These are phyloP conservation scores for Teratosphaeria zuluensis DNA, from an alignment of 2,329 filamentous ascomycete genomes.

Conservation along the genomic window DNA sequence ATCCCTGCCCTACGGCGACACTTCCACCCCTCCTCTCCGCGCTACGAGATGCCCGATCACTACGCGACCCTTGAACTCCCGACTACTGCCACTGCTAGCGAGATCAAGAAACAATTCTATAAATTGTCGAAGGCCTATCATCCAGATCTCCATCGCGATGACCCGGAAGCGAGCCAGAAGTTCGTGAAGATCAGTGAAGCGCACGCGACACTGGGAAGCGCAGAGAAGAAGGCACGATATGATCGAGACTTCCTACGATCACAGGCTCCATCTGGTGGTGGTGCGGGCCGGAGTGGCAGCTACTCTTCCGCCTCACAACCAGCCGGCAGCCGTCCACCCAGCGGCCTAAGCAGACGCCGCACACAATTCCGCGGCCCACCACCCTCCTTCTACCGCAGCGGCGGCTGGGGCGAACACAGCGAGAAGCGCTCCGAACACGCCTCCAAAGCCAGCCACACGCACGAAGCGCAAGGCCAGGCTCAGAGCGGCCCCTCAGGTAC, in stretches of 20 bases:
- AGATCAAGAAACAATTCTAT: conserved; percentile 92
- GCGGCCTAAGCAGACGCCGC: conserved; percentile 67
- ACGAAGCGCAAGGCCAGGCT: conserved; percentile 16
- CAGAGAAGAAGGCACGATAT: conserved; percentile 67
- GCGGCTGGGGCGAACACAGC: conserved; percentile 62
- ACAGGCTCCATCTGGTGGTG: conserved; percentile 22
- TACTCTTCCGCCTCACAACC: conserved; percentile 41
- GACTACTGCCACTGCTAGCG: conserved; percentile 56
- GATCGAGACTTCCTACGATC: conserved; percentile 56
- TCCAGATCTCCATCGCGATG: conserved; percentile 75
- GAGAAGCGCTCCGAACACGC: conserved; percentile 47
- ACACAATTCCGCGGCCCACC: conserved; percentile 75
- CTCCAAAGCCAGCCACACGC: conserved; percentile 19
- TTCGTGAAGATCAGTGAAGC: conserved; percentile 43
- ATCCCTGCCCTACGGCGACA: conserved; percentile 4
- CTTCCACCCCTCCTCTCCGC: conserved; percentile 13
- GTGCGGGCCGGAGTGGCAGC: conserved; percentile 43
- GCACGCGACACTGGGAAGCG: conserved; percentile 33
- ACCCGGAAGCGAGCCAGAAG: conserved; percentile 60
- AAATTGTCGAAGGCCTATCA: conserved; percentile 83
- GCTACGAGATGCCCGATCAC: conserved; percentile 45
- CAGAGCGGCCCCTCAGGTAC: conserved; percentile 15
- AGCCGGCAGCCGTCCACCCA: conserved; percentile 67
- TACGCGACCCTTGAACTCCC: conserved; percentile 75
- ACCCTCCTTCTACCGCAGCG: conserved; percentile 75